Base-by-base conservation (phyloP, 2,329 filamentous ascomycete species). In the Tolypocladium ovalisporum region DNA sequence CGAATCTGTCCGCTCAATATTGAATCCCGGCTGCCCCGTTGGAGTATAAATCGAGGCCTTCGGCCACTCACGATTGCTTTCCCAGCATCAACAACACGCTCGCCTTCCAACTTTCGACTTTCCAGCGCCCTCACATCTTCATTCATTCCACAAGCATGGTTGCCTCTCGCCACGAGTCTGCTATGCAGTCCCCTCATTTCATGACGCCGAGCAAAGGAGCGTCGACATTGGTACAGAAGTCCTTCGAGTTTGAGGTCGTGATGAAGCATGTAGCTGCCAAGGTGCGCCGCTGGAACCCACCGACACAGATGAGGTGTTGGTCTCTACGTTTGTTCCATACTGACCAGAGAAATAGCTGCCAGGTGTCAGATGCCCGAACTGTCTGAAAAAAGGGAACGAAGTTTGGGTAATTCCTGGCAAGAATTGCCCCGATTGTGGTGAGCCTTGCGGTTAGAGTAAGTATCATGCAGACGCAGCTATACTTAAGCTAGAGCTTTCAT, bases 331-430 rank as follows among this genome's bases (percentile, higher is more conserved):
- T n/a, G 52, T 12, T 22, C 10, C 51, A 54, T 52, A n/a, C 42
- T 62, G 12, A 59, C 56, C 32, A 54, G 56, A 12, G 44, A n/a
- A 60, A 60, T 51, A 73, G 67, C 73, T 80, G 59, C 75, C 79
- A 5, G 79, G 79, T 12, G 77, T 80, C 32, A 71, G 74, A 62
- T 82, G 79, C 65, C 78, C 79, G 53, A 80, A 74, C 5, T 82
- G 79, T 62, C 72, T 73, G 54, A 65, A 69, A 47, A 69, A 72
- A 52, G 79, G 79, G 59, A 71, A 76, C 59, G 79, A 81, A 63
- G 76, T 79, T 49, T 82, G 79, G 79, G 79, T 82, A 29, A 79
- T 81, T 59, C 79, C 78, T 36, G 79, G 79, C 55, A 74, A 76
- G 57, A 70, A 70, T 54, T 82, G 79, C 63, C 74, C 75, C 36